Evolutionary conservation across 148 eudicot species (phyloP), one percentile per base, ranked within the genome.

Genomic region (Arbutus unedo): DNA sequence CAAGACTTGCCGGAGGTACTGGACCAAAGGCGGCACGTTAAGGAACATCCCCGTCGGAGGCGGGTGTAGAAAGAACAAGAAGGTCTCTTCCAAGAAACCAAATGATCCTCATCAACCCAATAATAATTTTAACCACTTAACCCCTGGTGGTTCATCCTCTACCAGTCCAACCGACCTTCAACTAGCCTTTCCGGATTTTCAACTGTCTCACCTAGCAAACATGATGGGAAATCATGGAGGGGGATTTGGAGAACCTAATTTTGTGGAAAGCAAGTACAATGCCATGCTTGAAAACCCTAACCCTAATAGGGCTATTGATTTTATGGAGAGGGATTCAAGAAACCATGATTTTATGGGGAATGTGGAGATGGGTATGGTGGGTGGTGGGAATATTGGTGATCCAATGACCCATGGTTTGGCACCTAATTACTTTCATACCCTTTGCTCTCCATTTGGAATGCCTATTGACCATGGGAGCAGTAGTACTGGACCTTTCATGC

Each of bases 301-400:
- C 71, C 71, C 71, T 31, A 66, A 43, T 2, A 66, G 88, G 83
- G 90, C 96, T 3, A 86, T 91, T 83, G 93, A 91, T 76, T 91
- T 91, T 74, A 85, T 92, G 92, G 95, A 90, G 83, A 90, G 86
- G 44, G 89, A 76, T 75, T 86, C 49, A 64, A 88, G 86, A 77
- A 84, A 85, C 87, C 82, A 87, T 86, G 89, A 90, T 79, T 88
- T 90, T 76, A 81, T 90, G 89, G 93, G 91, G 59, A 83, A 82
- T 77, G 84, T 80, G 64, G 85, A 75, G 47, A 23, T 56, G 87
- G 86, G 68, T 16, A 49, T 82, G 78, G 89, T 83, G 78, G 77
- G 89, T 38, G 73, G 45, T 14, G 88, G 87, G 66, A 78, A 31
- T 31, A 31, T 85, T 18, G 78, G 82, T 54, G 88, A 82, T 55